These are phyloP conservation scores for Sherardia arvensis DNA, from an alignment of 257 asterid species.

Conservation along the genomic window DNA sequence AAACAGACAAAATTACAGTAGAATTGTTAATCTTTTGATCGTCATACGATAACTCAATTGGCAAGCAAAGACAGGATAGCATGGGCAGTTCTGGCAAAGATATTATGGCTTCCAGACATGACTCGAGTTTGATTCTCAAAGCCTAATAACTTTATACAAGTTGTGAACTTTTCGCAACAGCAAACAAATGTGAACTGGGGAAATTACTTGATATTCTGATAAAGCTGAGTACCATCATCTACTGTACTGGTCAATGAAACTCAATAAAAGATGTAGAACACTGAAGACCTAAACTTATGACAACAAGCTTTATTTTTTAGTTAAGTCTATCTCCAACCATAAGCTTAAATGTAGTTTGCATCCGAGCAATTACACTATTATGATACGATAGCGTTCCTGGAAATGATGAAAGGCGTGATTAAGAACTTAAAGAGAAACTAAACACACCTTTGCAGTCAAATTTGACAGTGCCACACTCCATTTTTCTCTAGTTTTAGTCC, in stretches of 20 bases:
- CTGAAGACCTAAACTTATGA: not conserved
- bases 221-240: not conserved
- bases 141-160: not conserved
- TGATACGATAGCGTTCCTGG: not conserved
- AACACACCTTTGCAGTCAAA: slow-evolving; percentile 69
- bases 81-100: not conserved
- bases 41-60: not conserved
- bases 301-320: not conserved
- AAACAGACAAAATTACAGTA: not conserved
- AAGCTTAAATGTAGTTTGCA: not conserved
- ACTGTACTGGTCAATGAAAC: not conserved
- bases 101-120: not conserved
- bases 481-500: slow-evolving; percentile 80
- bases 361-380: not conserved
- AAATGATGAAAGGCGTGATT: not conserved
- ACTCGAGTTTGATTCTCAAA: not conserved
- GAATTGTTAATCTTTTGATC: not conserved
- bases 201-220: not conserved
- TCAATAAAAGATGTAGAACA: not conserved
- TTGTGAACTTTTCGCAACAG: not conserved
- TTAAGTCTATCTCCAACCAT: not conserved
- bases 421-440: not conserved
- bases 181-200: not conserved
- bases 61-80: not conserved
- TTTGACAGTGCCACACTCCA: slow-evolving; percentile 76